A percentile compares a stretch with the other conserved stretches of the same genome.
phyloP scores from a whole-genome alignment of 106 monocot species.

The Acanthochlamys bracteata region DNA sequence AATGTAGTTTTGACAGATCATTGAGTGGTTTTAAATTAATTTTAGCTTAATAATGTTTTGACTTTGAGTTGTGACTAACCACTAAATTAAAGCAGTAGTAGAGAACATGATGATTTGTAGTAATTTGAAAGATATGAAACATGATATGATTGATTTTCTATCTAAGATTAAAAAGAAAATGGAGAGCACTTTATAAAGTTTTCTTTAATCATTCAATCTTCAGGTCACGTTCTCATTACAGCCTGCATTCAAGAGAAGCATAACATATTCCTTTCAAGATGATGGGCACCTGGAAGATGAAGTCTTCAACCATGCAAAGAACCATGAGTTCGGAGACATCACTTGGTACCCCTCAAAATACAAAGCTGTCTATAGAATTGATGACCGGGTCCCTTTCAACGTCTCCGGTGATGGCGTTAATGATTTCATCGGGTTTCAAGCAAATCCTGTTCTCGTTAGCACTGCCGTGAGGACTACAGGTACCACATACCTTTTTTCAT shows the following conservation, averaged over 20 bases:
- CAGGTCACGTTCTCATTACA: slow-evolving; percentile 68
- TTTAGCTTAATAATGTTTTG: no score
- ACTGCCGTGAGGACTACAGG: slow-evolving; percentile 37
- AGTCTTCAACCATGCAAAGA: slow-evolving; percentile 24
- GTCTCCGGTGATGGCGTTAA: slow-evolving; percentile 52
- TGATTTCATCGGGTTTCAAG: slow-evolving; percentile 73
- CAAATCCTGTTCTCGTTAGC: slow-evolving; percentile 20
- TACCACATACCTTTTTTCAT: no score
- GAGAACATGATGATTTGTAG: no score
- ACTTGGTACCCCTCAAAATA: slow-evolving; percentile 74
- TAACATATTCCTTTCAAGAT: slow-evolving; percentile 37
- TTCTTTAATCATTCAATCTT: no score
- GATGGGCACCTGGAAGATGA: slow-evolving; percentile 45
- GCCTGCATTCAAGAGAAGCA: slow-evolving; percentile 62
- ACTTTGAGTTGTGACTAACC: no score
- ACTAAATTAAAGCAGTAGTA: no score
- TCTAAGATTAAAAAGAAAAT: no score
- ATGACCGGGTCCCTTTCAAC: slow-evolving; percentile 50
- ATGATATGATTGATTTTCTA: no score
- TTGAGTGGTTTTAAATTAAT: no score
- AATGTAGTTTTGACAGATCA: no score
- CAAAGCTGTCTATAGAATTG: slow-evolving; percentile 42
- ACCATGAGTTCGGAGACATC: slow-evolving; percentile 71
- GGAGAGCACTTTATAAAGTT: no score
- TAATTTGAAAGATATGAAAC: no score